Conservation (phyloP, 2,329 filamentous ascomycete genomes). For the Diaporthe helianthi region DNA sequence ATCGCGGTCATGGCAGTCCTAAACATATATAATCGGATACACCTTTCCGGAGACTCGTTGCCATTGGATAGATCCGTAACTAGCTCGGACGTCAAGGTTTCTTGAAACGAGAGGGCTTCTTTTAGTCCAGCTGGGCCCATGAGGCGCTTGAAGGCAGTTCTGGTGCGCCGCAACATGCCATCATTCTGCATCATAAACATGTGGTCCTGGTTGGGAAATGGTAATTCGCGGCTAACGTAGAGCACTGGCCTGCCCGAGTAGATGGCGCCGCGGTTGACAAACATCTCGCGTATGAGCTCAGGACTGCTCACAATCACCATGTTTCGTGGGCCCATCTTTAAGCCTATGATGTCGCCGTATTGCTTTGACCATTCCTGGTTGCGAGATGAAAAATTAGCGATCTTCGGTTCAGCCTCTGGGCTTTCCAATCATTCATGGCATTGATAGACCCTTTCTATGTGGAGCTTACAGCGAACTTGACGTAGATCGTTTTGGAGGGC, state of each 20-base stretch:
- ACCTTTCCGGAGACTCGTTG: not conserved
- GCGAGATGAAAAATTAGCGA: not conserved
- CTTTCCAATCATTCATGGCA: too few relatives aligned
- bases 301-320: slow-evolving; percentile 7
- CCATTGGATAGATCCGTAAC: not conserved
- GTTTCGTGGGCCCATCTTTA: not conserved
- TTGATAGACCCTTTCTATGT: too few relatives aligned
- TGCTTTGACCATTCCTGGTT: slow-evolving; percentile 28
- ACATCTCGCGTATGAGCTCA: slow-evolving; percentile 10
- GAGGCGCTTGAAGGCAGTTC: slow-evolving; percentile 5
- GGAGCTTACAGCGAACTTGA: slow-evolving; percentile 6
- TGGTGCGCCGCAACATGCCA: not conserved
- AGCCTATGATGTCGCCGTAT: slow-evolving; percentile 3
- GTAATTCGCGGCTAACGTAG: not conserved
- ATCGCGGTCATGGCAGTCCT: slow-evolving; percentile 12
- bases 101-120: slow-evolving; percentile 7
- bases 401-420: not conserved
- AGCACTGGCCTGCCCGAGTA: slow-evolving; percentile 19
- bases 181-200: slow-evolving; percentile 22
- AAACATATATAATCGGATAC: slow-evolving; percentile 5
- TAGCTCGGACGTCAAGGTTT: not conserved
- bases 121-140: slow-evolving; percentile 7
- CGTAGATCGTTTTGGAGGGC: not conserved
- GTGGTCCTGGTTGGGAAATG: slow-evolving; percentile 3
- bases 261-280: slow-evolving; percentile 10